Evolutionary conservation across 2,329 filamentous ascomycete genomes (phyloP), one percentile per base, ranked within the genome.

Genomic region (Colletotrichum higginsianum): DNA sequence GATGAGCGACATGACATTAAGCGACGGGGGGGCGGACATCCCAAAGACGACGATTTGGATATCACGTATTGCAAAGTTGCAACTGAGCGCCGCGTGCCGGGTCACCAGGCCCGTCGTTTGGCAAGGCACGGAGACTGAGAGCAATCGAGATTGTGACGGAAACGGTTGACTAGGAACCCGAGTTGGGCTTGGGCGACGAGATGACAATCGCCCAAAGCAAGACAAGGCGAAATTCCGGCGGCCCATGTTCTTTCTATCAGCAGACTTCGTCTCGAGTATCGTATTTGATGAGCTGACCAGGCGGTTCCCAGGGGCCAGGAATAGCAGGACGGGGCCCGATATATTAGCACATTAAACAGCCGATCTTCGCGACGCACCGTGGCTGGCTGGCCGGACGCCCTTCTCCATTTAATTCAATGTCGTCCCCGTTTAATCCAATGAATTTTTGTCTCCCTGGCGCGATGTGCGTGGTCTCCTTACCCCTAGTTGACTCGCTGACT

Each of bases 361-460:
- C 44, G 50, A 60, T 42, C 35, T 42, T 26, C 44, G 26, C 64
- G 38, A 71, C 57, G 61, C 64, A 57, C 57, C 57, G 50, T 61
- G 69, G 65, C 46, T 58, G 68, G 44, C 57, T 61, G 57, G 15
- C 53, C 55, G 65, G n/a, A 65, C 46, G 65, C 53, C 61, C n/a
- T 61, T 53, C 44, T 52, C 40, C 44, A 35, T 53, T 30, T 58
- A 44, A 8, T 16, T n/a, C 38, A 46, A 44, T 30, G 18, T 38
- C 35, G 49, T 61, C 35, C 61, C 38, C 50, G 38, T 60, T 42
- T 68, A 46, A 9, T 26, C 35, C 47, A 26, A 38, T 21, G 30
- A 40, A 9, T 9, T 11, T 40, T 26, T n/a, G 46, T 58, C 68
- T 71, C 68, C 64, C 68, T 71, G 57, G 44, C 57, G 61, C 12